Conservation (phyloP, 257 asterid species). For the Solanum chilense region DNA sequence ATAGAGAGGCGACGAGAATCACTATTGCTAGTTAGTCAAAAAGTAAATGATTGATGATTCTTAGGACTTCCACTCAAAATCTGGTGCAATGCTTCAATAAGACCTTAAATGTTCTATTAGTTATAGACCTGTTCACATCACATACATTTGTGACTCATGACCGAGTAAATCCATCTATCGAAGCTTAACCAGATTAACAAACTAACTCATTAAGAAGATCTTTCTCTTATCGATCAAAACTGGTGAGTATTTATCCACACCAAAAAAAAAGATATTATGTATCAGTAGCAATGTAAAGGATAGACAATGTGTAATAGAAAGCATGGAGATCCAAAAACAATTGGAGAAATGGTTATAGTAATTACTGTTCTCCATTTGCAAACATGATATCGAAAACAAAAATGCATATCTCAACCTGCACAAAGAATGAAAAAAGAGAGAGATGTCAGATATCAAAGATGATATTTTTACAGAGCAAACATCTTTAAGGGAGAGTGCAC, state of each 20-base stretch:
- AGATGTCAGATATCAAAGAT: constrained; percentile 13
- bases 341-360: constrained; percentile 11
- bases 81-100: background rate
- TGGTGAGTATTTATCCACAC: background rate
- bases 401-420: constrained; percentile 83
- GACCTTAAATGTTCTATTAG: background rate
- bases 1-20: background rate
- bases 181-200: background rate
- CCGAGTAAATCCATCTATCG: background rate
- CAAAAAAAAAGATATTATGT: background rate
- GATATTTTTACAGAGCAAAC: background rate
- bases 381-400: constrained; percentile 84
- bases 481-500: background rate
- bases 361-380: constrained; percentile 80
- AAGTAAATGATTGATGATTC: background rate
- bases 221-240: background rate
- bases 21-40: background rate
- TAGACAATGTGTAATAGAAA: background rate
- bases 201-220: background rate
- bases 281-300: background rate
- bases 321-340: background rate
- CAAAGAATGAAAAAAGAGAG: background rate
- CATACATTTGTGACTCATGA: background rate
- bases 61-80: background rate
- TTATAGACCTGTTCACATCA: background rate